A percentile compares a stretch with the other conserved stretches of the same genome.
These are phyloP conservation scores for Flaveria brownii DNA, from an alignment of 129 eudicot genomes.

Conservation along the genomic window DNA sequence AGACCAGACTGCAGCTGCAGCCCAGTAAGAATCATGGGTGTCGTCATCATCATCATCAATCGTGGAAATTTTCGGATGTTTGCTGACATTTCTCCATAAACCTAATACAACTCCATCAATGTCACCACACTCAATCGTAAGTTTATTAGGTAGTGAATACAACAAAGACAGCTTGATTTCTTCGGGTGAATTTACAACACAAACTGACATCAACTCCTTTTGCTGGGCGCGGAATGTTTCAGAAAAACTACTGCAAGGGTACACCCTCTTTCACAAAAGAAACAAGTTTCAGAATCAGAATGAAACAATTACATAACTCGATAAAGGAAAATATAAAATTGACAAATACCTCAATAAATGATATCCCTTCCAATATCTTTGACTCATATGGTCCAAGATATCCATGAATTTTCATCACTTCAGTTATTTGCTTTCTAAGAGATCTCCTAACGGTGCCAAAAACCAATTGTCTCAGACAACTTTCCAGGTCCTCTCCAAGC, in stretches of 20 bases:
- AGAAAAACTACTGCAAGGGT: slow-evolving; percentile 87
- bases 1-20: slow-evolving; percentile 92
- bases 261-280: slow-evolving; percentile 71
- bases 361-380: slow-evolving; percentile 68
- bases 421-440: slow-evolving; percentile 75
- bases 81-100: slow-evolving; percentile 66
- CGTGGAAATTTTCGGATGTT: slow-evolving; percentile 45
- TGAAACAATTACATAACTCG: slow-evolving; percentile 22
- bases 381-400: slow-evolving; percentile 76
- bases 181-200: slow-evolving; percentile 40
- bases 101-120: slow-evolving; percentile 92
- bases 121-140: slow-evolving; percentile 69
- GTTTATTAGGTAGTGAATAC: slow-evolving; percentile 40
- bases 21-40: slow-evolving; percentile 80
- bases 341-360: slow-evolving; percentile 66
- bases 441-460: slow-evolving; percentile 90
- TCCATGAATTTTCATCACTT: slow-evolving; percentile 70
- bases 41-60: slow-evolving; percentile 72
- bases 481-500: slow-evolving; percentile 90
- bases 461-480: slow-evolving; percentile 67
- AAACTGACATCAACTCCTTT: slow-evolving; percentile 42
- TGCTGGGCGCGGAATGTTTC: slow-evolving; percentile 45
- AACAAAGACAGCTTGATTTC: slow-evolving; percentile 54
- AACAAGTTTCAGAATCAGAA: slow-evolving; percentile 40
- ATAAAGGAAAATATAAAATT: slow-evolving; percentile 8